Percentiles rank a stretch among this genome's conserved stretches.
These are phyloP conservation scores for Cladobotryum protrusum DNA, from an alignment of 2,329 filamentous ascomycete genomes.

Conservation along the genomic window DNA sequence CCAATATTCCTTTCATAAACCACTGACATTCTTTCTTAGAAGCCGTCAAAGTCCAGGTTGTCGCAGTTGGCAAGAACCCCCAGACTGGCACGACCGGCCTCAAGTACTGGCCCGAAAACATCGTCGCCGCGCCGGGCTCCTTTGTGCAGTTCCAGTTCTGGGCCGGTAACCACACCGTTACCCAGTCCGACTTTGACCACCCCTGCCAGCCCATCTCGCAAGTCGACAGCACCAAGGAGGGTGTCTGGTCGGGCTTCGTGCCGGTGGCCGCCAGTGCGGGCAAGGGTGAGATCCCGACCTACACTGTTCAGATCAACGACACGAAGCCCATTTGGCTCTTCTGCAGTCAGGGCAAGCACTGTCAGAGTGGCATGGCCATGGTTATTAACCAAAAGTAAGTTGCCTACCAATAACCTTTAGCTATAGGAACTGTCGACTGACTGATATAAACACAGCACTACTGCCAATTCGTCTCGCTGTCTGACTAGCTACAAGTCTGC, in stretches of 20 bases:
- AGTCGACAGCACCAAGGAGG: slow-evolving; percentile 45
- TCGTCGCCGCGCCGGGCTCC: slow-evolving; percentile 57
- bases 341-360: slow-evolving; percentile 70
- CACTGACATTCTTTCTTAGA: neutral
- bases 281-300: slow-evolving; percentile 55
- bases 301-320: slow-evolving; percentile 63
- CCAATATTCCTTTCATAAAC: no score
- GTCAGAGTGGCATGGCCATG: slow-evolving; percentile 67
- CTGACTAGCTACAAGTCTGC: slow-evolving; percentile 43
- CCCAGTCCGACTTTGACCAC: slow-evolving; percentile 66
- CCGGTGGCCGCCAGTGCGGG: slow-evolving; percentile 49
- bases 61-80: slow-evolving; percentile 53
- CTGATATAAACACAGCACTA: slow-evolving; percentile 28
- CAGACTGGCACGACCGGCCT: slow-evolving; percentile 45
- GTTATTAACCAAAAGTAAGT: slow-evolving; percentile 69
- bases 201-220: slow-evolving; percentile 59
- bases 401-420: neutral
- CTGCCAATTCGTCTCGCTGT: slow-evolving; percentile 46
- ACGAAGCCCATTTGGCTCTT: slow-evolving; percentile 71
- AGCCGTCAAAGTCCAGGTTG: slow-evolving; percentile 50
- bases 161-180: slow-evolving; percentile 69
- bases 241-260: slow-evolving; percentile 64
- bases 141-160: slow-evolving; percentile 64
- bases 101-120: slow-evolving; percentile 58
- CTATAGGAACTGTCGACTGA: slow-evolving; percentile 4